Base-by-base conservation (phyloP, 2,329 filamentous ascomycete genomes). In the Pseudogymnoascus sp. region DNA sequence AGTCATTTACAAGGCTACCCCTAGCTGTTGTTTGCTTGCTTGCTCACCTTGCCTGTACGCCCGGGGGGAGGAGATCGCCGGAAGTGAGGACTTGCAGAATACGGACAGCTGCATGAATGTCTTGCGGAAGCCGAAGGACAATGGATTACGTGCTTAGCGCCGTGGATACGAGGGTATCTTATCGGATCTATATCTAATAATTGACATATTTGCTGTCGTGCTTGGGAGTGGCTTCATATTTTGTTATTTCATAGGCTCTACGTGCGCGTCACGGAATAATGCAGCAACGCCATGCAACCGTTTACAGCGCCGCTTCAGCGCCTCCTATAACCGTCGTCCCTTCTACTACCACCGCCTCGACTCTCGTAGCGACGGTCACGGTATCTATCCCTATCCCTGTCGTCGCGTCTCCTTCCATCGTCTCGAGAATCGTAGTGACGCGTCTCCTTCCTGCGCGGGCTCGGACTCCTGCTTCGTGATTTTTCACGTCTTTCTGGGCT, bases 401-500 rank as follows among this genome's bases (percentile, higher is more conserved):
- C 47, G 61, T 23, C 64, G 37, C 63, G 59, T 8, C 66, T 67
- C 28, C 62, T 61, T 4, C 65, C 47, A 50, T 67, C 64, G 62
- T 69, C 66, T 64, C 69, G 67, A 4, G 66, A 66, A 47, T 67
- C 63, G 61, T 69, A 64, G 16, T 62, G 28, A 16, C 40, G 60
- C 28, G 35, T 50, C 40, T 50, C 60, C 7, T 62, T 47, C 14
- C 60, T 62, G 10, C 65, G 65, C 1, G 72, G 72, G 61, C 72
- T 74, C 38, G 70, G 69, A 68, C 73, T 72, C 60, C 73, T 70
- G 62, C 70, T 73, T 37, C 70, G 65, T 63, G 70, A 68, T 37
- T 67, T 69, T 31, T 67, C 66, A 18, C 67, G 71, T 73, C 72
- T 70, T 73, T 74, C 68, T 70, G 73, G 71, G 71, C 77, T 79